Evolutionary conservation across 495 filamentous ascomycete species (phyloP).

Genomic region (Penicillium dipodomyicola): DNA sequence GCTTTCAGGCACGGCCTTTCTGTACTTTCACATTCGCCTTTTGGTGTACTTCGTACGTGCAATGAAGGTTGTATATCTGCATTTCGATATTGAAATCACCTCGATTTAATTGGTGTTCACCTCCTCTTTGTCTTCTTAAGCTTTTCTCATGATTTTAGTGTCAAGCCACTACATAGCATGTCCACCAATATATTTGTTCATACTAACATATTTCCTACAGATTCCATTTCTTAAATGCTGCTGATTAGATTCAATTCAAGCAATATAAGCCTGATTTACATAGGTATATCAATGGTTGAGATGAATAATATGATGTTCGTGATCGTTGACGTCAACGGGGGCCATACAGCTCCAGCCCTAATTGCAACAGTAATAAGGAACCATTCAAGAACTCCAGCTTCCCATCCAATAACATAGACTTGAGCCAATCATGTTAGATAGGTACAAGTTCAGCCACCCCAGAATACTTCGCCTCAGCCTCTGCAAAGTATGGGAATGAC

Average conservation of each 20-base stretch:
- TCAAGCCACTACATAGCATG: no score
- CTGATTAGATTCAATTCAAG: neutral
- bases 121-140: no score
- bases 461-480: neutral
- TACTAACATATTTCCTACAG: neutral
- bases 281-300: neutral
- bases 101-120: no score
- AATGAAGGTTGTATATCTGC: neutral
- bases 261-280: neutral
- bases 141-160: no score
- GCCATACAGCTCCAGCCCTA: neutral
- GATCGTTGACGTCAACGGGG: neutral
- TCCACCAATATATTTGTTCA: neutral
- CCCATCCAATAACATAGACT: neutral
- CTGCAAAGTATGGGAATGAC: constrained; percentile 4
- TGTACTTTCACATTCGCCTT: constrained; percentile 2
- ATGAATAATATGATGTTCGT: neutral
- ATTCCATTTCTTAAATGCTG: neutral
- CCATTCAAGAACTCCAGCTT: neutral
- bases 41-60: neutral
- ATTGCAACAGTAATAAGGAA: neutral
- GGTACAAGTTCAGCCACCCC: neutral
- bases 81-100: neutral
- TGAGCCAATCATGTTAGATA: neutral
- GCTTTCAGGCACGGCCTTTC: constrained; percentile 5